phyloP scores from a whole-genome alignment of 2,329 filamentous ascomycete species.

The Cordyceps javanica region DNA sequence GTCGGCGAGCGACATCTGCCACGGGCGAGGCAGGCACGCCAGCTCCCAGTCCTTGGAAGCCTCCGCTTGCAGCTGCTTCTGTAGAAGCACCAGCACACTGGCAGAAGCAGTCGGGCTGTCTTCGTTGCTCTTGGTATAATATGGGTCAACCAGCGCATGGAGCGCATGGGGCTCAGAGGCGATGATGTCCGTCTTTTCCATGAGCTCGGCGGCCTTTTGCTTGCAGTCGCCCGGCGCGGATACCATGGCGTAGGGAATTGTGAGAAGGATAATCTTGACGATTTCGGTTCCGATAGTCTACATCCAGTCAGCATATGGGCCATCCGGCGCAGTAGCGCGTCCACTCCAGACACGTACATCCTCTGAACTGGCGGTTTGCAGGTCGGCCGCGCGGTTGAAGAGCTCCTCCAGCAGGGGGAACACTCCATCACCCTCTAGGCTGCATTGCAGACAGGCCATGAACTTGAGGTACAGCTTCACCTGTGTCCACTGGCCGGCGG shows the following conservation, averaged over 20 bases:
- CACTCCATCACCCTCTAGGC: conserved; percentile 77
- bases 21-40: conserved; percentile 60
- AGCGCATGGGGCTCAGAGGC: conserved; percentile 81
- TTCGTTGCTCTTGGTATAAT: conserved; percentile 57
- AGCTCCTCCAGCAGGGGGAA: conserved; percentile 82
- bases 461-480: conserved; percentile 90
- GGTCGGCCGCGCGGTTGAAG: conserved; percentile 84
- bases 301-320: background rate
- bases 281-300: conserved; percentile 73
- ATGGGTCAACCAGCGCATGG: conserved; percentile 82
- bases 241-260: conserved; percentile 83
- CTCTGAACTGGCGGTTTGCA: conserved; percentile 88
- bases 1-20: conserved; percentile 57
- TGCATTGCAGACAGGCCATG: conserved; percentile 74
- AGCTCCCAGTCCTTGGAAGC: conserved; percentile 70
- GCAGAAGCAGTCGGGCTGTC: conserved; percentile 56
- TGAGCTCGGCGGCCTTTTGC: conserved; percentile 67
- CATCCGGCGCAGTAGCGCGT: background rate
- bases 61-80: conserved; percentile 79
- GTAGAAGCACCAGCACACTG: conserved; percentile 74
- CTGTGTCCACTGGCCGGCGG: conserved; percentile 74
- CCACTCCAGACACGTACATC: conserved; percentile 57
- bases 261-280: conserved; percentile 93
- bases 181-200: conserved; percentile 94
- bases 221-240: conserved; percentile 64